Conservation (phyloP, 257 asterid genomes). For the Salvia hispanica region DNA sequence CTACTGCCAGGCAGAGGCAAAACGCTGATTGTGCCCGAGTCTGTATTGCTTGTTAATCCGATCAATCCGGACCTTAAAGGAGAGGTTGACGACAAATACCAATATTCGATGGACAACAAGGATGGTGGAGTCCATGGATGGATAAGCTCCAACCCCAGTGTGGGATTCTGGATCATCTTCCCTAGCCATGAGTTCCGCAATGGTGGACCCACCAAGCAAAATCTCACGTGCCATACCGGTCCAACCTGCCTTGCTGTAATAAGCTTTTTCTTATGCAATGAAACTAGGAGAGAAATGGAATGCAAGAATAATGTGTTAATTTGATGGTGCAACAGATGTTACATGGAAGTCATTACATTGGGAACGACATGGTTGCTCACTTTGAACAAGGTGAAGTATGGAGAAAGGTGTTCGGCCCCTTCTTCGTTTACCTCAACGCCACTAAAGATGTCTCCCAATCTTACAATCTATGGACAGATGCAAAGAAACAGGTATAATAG, state of each 20-base stretch:
- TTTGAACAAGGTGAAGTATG: slow-evolving; percentile 59
- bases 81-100: slow-evolving; percentile 68
- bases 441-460: slow-evolving; percentile 47
- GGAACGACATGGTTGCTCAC: slow-evolving; percentile 46
- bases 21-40: slow-evolving; percentile 56
- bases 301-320: background rate
- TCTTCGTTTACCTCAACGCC: slow-evolving; percentile 53
- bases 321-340: slow-evolving; percentile 43
- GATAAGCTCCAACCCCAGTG: slow-evolving; percentile 54
- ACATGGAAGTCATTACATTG: slow-evolving; percentile 54
- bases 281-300: no score
- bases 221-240: slow-evolving; percentile 57
- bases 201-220: slow-evolving; percentile 68
- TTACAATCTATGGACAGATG: slow-evolving; percentile 52
- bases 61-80: slow-evolving; percentile 64
- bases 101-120: slow-evolving; percentile 66
- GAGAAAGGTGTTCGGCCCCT: slow-evolving; percentile 57
- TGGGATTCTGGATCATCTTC: slow-evolving; percentile 63
- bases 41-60: slow-evolving; percentile 58
- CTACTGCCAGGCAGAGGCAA: slow-evolving; percentile 49
- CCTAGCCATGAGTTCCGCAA: slow-evolving; percentile 61
- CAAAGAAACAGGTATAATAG: slow-evolving; percentile 48
- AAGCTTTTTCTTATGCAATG: no score
- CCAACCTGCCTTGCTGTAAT: slow-evolving; percentile 63
- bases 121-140: slow-evolving; percentile 65